These are phyloP conservation scores for Phytophthora aleatoria DNA, from an alignment of 352 stramenopile genomes.

Conservation along the genomic window DNA sequence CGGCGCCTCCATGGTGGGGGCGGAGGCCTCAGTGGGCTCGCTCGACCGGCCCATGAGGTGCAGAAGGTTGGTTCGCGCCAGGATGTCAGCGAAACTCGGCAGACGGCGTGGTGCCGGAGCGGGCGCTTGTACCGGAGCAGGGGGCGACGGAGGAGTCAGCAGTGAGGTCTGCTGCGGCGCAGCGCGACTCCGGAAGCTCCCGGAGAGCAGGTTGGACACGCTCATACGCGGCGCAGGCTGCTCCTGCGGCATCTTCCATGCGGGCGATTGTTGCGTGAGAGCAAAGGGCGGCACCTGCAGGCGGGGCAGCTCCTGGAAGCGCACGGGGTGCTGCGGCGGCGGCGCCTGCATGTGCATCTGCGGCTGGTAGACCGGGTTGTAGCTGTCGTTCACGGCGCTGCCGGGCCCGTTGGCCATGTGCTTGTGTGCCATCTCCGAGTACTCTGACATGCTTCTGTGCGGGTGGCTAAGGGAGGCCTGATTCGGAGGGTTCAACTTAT, in stretches of 20 bases:
- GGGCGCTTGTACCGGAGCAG: slow-evolving; percentile 17
- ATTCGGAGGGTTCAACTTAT: slow-evolving; percentile 22
- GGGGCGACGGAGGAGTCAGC: slow-evolving; percentile 32
- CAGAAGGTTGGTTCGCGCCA: slow-evolving; percentile 68
- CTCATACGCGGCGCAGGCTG: slow-evolving; percentile 45
- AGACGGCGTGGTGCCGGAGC: slow-evolving; percentile 42
- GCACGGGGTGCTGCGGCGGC: slow-evolving; percentile 23
- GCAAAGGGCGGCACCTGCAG: slow-evolving; percentile 66
- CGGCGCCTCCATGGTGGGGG: slow-evolving; percentile 28
- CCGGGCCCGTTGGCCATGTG: slow-evolving; percentile 37
- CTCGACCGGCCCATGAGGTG: slow-evolving; percentile 58
- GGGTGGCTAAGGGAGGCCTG: slow-evolving; percentile 6
- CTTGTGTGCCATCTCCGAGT: slow-evolving; percentile 41
- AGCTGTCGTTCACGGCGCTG: slow-evolving; percentile 33
- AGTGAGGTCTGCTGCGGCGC: slow-evolving; percentile 16
- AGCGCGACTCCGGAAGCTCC: slow-evolving; percentile 37
- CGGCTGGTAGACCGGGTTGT: slow-evolving; percentile 24
- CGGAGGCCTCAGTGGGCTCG: slow-evolving; percentile 24
- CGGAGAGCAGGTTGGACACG: slow-evolving; percentile 61
- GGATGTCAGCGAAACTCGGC: slow-evolving; percentile 67
- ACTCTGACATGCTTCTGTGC: slow-evolving; percentile 36
- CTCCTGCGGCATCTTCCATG: slow-evolving; percentile 56
- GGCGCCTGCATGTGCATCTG: slow-evolving; percentile 23
- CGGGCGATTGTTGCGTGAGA: slow-evolving; percentile 55
- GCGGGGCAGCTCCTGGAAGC: slow-evolving; percentile 70